A percentile compares a stretch with the other conserved stretches of the same genome.
Conservation (phyloP, 192 early-diverging fungal species). For the Backusella australiensis region DNA sequence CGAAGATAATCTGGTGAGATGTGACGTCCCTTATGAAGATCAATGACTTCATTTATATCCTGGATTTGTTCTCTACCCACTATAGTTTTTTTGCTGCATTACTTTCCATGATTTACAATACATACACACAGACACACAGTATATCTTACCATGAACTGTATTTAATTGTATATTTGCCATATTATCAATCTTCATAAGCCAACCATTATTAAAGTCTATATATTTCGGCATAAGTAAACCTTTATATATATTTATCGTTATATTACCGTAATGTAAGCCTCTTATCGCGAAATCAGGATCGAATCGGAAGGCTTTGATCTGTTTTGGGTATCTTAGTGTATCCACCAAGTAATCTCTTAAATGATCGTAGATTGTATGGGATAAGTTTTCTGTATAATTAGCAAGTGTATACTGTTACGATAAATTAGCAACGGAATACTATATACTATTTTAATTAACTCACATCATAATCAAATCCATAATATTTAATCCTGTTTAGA, state of each 20-base stretch:
- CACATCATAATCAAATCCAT: constrained; percentile 61
- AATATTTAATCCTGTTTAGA: constrained; percentile 49
- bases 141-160: constrained; percentile 30
- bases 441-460: neutral
- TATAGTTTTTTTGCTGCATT: neutral
- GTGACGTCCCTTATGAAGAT: constrained; percentile 55
- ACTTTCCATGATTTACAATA: no score
- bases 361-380: constrained; percentile 57
- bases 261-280: constrained; percentile 53
- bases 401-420: constrained; percentile 54
- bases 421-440: neutral
- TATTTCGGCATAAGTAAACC: no score
- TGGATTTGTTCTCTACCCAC: constrained; percentile 55
- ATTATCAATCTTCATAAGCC: constrained; percentile 64
- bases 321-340: constrained; percentile 50
- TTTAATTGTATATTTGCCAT: constrained; percentile 63
- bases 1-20: constrained; percentile 55
- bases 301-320: constrained; percentile 40
- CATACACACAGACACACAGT: no score
- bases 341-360: constrained; percentile 53
- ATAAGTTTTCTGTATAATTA: constrained; percentile 53
- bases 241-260: neutral
- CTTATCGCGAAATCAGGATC: constrained; percentile 60
- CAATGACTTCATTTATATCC: constrained; percentile 50
- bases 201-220: constrained; percentile 47